A percentile compares a stretch with the other conserved stretches of the same genome.
phyloP scores from a whole-genome alignment of 2,329 filamentous ascomycete genomes.

The Lecanicillium sp. region DNA sequence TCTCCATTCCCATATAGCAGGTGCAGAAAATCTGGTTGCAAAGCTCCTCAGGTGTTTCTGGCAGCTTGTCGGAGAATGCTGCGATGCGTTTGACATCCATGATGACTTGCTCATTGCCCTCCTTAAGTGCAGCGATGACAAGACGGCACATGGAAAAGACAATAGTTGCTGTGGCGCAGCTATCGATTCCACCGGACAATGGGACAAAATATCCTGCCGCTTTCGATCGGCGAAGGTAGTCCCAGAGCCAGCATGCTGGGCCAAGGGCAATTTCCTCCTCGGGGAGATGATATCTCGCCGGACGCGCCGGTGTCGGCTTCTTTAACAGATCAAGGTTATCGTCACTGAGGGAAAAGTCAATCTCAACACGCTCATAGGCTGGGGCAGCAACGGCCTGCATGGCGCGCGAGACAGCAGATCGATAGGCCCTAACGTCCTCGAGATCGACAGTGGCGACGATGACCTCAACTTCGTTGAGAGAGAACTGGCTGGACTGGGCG shows the following conservation, averaged over 20 bases:
- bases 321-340: conserved; percentile 34
- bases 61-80: conserved; percentile 34
- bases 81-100: conserved; percentile 22
- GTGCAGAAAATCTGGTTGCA: conserved; percentile 31
- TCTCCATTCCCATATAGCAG: conserved; percentile 61
- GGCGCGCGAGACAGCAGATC: conserved; percentile 49
- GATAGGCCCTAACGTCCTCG: conserved; percentile 61
- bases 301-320: conserved; percentile 35
- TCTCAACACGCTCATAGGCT: conserved; percentile 17
- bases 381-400: conserved; percentile 46
- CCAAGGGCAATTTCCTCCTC: conserved; percentile 60
- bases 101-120: conserved; percentile 22
- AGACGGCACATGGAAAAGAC: conserved; percentile 48
- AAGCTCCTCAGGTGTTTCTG: conserved; percentile 52
- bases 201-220: conserved; percentile 52
- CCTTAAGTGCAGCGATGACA: conserved; percentile 45
- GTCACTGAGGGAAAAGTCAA: conserved; percentile 11
- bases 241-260: conserved; percentile 62
- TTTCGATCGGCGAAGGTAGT: conserved; percentile 47
- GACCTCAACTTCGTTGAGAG: conserved; percentile 49
- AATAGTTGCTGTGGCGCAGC: conserved; percentile 43
- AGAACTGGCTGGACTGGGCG: conserved; percentile 59
- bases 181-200: conserved; percentile 51
- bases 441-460: conserved; percentile 61
- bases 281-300: conserved; percentile 50